A percentile compares a stretch with the other conserved stretches of the same genome.
Conservation (phyloP, 2,329 filamentous ascomycete genomes). For the Fragosphaeria purpurea region DNA sequence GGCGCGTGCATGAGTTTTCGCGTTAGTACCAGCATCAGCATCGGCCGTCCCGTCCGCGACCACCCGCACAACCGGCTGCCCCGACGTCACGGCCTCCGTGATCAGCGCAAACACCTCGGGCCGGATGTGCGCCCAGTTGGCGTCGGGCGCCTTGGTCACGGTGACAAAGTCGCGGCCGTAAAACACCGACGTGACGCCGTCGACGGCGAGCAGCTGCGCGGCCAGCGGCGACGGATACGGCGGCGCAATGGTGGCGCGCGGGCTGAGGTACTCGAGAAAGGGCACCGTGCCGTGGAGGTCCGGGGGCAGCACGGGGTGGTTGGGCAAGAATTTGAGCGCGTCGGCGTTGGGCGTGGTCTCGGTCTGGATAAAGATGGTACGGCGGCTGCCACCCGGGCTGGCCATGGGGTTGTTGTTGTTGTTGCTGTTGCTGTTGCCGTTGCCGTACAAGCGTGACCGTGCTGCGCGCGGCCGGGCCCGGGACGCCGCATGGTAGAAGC, state of each 20-base stretch:
- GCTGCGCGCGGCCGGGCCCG: conserved; percentile 11
- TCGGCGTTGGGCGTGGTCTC: conserved; percentile 91
- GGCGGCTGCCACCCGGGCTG: conserved; percentile 28
- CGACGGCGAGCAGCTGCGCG: conserved; percentile 81
- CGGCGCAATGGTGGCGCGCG: conserved; percentile 76
- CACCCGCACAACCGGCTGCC: conserved; percentile 69
- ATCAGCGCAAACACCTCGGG: conserved; percentile 93
- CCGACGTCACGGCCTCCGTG: conserved; percentile 80
- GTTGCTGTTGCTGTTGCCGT: conserved; percentile 18
- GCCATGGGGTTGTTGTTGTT: conserved; percentile 8
- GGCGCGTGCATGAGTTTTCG: neutral
- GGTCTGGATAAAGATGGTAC: conserved; percentile 96
- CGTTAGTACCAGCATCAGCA: no score
- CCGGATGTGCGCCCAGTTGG: conserved; percentile 89
- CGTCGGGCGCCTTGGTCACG: conserved; percentile 78
- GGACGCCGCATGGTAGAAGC: conserved; percentile 6
- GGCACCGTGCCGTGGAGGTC: conserved; percentile 49
- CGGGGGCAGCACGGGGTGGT: conserved; percentile 73
- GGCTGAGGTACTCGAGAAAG: conserved; percentile 86
- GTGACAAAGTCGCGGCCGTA: conserved; percentile 96
- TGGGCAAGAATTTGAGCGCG: conserved; percentile 91
- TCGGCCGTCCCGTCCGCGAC: conserved; percentile 26
- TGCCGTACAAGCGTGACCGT: conserved; percentile 12
- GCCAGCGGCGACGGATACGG: conserved; percentile 88
- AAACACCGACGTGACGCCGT: conserved; percentile 90